Evolutionary conservation across 345 rosid species (phyloP), one percentile per base, ranked within the genome.

Genomic region (Rhizophora apiculata): DNA sequence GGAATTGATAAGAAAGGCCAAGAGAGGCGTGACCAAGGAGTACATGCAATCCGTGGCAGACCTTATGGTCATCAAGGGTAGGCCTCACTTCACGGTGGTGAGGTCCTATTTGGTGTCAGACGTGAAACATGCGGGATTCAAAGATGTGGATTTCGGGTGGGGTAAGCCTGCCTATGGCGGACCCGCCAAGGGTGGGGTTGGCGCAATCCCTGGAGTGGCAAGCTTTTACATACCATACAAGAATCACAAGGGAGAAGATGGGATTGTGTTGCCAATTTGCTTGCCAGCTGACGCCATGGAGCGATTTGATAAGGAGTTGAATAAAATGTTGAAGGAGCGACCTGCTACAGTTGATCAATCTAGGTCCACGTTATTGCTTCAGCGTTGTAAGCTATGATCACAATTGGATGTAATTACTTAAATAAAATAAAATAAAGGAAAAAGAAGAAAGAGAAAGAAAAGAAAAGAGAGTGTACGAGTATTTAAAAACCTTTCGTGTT

Each of bases 91-190:
- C 26, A 57, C 74, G 16, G 57, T 66, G 69, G 72, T 29, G 31
- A 22, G 65, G 22, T 18, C 80, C 2, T 71, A 61, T 29, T 20
- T 76, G 6, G 64, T 76, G 46, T 71, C 76, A 3, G 66, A 73
- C 62, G 32, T 30, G 31, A 19, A 62, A 0, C 30, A 37, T 8
- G n/a, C 49, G 0, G n/a, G 58, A 51, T 48, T 76, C 5, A 31
- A 43, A 34, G 64, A 62, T 39, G 56, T 71, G 65, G 69, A 76
- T 60, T 68, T 71, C 3, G 80, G 80, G 7, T 76, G 72, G 72
- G 76, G 75, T 6, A 46, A 65, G 55, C 57, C 72, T 4, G 55
- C 46, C 21, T 76, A 16, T 5, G 72, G 56, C 0, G 76, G 80
- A 1, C 75, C 65, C 5, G 72, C 65, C 5, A 64, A 39, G 39